Conservation (phyloP, 139 green algal genomes). For the Medakamo hakoo region DNA sequence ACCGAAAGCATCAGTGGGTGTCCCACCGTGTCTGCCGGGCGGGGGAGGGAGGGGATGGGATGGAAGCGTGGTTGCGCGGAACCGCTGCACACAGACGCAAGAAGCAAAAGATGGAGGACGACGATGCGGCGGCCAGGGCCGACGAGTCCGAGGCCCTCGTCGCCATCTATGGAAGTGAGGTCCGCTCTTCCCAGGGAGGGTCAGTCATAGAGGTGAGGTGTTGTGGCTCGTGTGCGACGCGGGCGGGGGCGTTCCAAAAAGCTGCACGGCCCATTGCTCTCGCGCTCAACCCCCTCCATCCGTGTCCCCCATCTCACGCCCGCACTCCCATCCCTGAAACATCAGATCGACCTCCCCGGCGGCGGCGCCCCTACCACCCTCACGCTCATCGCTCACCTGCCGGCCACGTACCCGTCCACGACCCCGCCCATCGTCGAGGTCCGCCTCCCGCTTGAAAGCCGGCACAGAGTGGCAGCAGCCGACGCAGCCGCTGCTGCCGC, state of each 20-base stretch:
- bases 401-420: constrained; percentile 32
- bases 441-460: neutral
- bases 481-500: constrained; percentile 15
- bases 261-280: constrained; percentile 3
- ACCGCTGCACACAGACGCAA: constrained; percentile 1
- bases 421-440: constrained; percentile 31
- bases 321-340: neutral
- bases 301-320: no score
- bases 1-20: no score
- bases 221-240: no score
- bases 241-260: constrained; percentile 15
- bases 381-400: constrained; percentile 26
- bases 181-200: no score
- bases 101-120: neutral
- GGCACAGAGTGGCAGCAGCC: constrained; percentile 12
- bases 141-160: constrained; percentile 41
- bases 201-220: no score
- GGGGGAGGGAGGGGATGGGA: no score
- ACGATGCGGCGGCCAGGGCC: neutral
- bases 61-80: no score
- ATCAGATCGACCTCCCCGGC: constrained; percentile 13
- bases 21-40: no score
- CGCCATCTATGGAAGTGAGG: constrained; percentile 44
- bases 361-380: no score
- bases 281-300: constrained; percentile 1